Percentiles rank a stretch among this genome's conserved stretches.
These are phyloP conservation scores for Tripterygium wilfordii DNA, from an alignment of 177 flowering plant species.

Conservation along the genomic window DNA sequence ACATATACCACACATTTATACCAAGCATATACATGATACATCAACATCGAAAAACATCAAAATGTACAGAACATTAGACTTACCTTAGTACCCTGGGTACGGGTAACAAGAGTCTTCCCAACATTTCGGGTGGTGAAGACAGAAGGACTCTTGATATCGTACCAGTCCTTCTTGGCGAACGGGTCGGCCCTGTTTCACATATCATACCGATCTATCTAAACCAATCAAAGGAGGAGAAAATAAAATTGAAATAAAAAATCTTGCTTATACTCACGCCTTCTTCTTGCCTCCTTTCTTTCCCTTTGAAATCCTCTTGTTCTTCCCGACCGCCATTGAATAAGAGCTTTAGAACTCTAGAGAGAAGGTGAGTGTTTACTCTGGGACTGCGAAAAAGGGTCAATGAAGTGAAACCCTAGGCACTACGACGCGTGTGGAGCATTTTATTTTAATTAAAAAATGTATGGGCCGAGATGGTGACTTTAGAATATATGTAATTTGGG, in stretches of 20 bases:
- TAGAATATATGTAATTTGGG: no score
- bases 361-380: not conserved
- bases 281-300: conserved; percentile 30
- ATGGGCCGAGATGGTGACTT: no score
- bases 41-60: not conserved
- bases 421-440: no score
- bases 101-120: conserved; percentile 61
- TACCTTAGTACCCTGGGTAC: conserved; percentile 81
- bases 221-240: not conserved
- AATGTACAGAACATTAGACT: not conserved
- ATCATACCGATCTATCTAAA: not conserved
- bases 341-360: not conserved
- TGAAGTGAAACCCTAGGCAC: no score
- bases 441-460: no score
- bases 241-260: not conserved
- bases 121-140: conserved; percentile 37
- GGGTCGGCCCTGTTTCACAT: conserved; percentile 41
- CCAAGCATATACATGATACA: no score
- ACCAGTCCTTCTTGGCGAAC: conserved; percentile 75
- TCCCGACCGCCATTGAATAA: conserved; percentile 2
- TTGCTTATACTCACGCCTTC: conserved; percentile 19
- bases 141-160: conserved; percentile 63
- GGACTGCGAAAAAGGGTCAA: no score
- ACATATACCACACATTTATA: no score
- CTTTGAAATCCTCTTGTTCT: conserved; percentile 31